Evolutionary conservation across 305 asterid genomes (phyloP), one percentile per base, ranked within the genome.

Genomic region (Fraxinus latifolia): DNA sequence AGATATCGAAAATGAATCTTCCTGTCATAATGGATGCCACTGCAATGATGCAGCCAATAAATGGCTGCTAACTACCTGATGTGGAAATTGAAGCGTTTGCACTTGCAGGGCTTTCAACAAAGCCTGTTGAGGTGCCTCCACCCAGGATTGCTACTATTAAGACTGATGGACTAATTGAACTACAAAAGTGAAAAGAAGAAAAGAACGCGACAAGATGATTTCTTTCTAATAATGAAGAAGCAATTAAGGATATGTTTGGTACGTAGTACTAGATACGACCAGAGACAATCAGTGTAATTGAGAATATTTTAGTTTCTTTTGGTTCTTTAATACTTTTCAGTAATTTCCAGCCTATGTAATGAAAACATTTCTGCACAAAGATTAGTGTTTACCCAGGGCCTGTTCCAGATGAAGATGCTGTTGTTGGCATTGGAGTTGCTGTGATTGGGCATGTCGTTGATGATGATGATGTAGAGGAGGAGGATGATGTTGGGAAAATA

Each of bases 141-240:
- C 42, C 89, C 87, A 3, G 96, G 95, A 88, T 85, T 86, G 81
- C 88, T 85, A 7, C 88, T 67, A 72, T 86, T n/a, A 87, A 8
- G 44, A 81, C 74, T 2, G 86, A n/a, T 77, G 97, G 91, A 32
- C 79, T 58, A 17, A 86, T 86, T 4, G 36, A 53, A 39, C 95
- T 88, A 87, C 60, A 83, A 77, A 67, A 44, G 42, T 27, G 53
- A 3, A 39, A 34, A 17, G 31, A 71, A 65, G 65, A 23, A 25
- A 34, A 9, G n/a, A 36, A 23, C 17, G 32, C 36, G 1, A 47
- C 47, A 72, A 67, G 55, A 60, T 60, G 1, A 21, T 60, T 60
- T 17, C 70, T 58, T 58, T 3, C 0, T 6, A 7, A 19, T 6
- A 58, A 11, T 58, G 29, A 58, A 58, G 27, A 58, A 58, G 11